phyloP scores from a whole-genome alignment of 148 eudicot genomes.

The Cornus florida region DNA sequence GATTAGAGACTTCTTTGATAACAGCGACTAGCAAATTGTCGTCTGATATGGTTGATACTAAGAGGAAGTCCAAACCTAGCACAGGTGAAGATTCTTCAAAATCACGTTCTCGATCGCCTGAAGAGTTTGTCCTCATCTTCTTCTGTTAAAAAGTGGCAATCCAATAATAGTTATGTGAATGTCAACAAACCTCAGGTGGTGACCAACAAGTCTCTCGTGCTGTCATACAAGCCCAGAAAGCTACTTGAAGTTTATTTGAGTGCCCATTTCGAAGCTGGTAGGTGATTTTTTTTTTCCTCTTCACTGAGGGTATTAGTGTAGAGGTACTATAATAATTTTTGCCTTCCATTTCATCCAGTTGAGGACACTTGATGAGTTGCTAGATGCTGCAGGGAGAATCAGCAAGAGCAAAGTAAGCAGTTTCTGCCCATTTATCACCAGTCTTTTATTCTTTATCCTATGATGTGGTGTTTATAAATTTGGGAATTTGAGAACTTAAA shows the following conservation, averaged over 20 bases:
- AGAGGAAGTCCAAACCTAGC: constrained; percentile 36
- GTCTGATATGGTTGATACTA: constrained; percentile 30
- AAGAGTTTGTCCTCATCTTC: constrained; percentile 42
- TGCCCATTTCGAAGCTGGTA: constrained; percentile 79
- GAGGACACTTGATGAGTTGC: constrained; percentile 85
- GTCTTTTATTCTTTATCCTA: background rate
- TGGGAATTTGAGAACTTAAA: background rate
- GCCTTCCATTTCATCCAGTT: constrained; percentile 45
- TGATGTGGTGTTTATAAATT: background rate
- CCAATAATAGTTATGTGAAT: constrained; percentile 21
- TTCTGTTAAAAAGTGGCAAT: constrained; percentile 58
- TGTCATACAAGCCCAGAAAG: constrained; percentile 51
- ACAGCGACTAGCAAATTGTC: constrained; percentile 21
- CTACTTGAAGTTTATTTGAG: constrained; percentile 43
- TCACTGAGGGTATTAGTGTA: background rate
- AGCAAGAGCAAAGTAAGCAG: constrained; percentile 80
- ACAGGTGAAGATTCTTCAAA: constrained; percentile 27
- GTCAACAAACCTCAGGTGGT: constrained; percentile 33
- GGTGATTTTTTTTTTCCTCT: background rate
- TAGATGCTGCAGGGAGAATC: constrained; percentile 83
- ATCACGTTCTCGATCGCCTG: constrained; percentile 27
- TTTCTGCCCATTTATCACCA: background rate
- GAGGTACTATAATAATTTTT: background rate
- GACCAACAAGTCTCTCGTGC: constrained; percentile 36
- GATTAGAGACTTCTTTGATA: constrained; percentile 25